Evolutionary conservation across 2,329 filamentous ascomycete genomes (phyloP), one percentile per base, ranked within the genome.

Genomic region (Botryotinia convoluta): DNA sequence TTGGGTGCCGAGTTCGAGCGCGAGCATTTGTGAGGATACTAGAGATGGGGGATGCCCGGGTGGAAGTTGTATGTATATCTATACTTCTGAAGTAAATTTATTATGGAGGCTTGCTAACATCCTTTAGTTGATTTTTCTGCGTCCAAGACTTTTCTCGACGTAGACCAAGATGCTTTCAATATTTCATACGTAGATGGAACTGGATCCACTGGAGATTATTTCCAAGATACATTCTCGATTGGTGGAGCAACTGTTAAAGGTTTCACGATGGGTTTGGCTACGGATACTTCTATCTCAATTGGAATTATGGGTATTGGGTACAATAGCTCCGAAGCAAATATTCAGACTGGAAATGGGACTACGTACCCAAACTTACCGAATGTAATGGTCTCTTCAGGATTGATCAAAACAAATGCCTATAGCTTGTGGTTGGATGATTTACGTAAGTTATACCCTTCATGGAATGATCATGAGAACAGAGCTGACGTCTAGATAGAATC

Each of bases 231-330:
- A 39, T 84, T 91, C 69, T 80, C 79, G 51, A 85, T 91, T 67
- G 86, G 83, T 63, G 85, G 84, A 39, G 81, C 83, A n/a, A 83
- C 81, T 1, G 81, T 91, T 76, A 79, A 84, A 68, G 80, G 83
- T 26, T 84, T 90, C 75, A 84, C 90, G 81, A 86, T 89, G 70
- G 89, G 88, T 35, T 82, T 89, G 39, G 89, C 87, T 9, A 80
- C 79, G 54, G 77, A 82, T 51, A 86, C 86, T 1, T 84, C 84
- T 7, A 85, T 87, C 61, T 83, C 84, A 54, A 86, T 85, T 2
- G 89, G 89, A 42, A 85, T 91, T 71, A 83, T 91, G 81, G 89
- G 89, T 32, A 82, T 91, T 69, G 88, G 88, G 71, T 89, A 88
- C 78, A 79, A 81, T 32, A 79, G 69, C 35, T 79, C 79, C 14